phyloP scores from a whole-genome alignment of 441 rosid genomes.

The Geranium incanum region DNA sequence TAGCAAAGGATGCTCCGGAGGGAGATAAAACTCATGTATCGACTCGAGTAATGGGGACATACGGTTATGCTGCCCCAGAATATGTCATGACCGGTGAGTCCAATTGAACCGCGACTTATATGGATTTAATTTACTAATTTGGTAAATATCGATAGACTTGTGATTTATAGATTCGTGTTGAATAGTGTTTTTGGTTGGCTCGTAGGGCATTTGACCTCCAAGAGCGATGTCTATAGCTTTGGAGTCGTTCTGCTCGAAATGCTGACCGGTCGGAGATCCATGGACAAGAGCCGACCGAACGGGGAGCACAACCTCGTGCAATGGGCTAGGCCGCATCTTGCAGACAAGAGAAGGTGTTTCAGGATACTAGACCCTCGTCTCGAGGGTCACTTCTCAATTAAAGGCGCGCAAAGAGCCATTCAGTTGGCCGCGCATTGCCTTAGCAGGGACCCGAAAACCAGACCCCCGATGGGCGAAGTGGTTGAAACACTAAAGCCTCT shows the following conservation, averaged over 20 bases:
- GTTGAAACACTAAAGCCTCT: conserved; percentile 45
- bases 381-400: conserved; percentile 60
- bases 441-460: conserved; percentile 56
- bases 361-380: conserved; percentile 56
- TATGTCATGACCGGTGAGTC: conserved; percentile 67
- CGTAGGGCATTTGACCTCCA: conserved; percentile 55
- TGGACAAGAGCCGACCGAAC: conserved; percentile 62
- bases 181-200: conserved; percentile 12
- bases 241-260: conserved; percentile 69
- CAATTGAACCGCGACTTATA: neutral
- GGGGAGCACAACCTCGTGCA: conserved; percentile 65
- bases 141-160: neutral
- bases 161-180: conserved; percentile 9
- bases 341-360: conserved; percentile 48
- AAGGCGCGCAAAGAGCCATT: conserved; percentile 58
- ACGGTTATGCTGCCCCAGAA: conserved; percentile 71
- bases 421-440: conserved; percentile 61
- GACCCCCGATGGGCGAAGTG: conserved; percentile 64
- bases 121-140: no score
- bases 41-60: conserved; percentile 71
- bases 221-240: conserved; percentile 68
- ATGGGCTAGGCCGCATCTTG: conserved; percentile 63
- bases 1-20: conserved; percentile 69
- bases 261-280: conserved; percentile 63
- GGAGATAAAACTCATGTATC: conserved; percentile 66